Evolutionary conservation across 164 flowering plant species (phyloP), one percentile per base, ranked within the genome.

Genomic region (Chimonanthus salicifolius): DNA sequence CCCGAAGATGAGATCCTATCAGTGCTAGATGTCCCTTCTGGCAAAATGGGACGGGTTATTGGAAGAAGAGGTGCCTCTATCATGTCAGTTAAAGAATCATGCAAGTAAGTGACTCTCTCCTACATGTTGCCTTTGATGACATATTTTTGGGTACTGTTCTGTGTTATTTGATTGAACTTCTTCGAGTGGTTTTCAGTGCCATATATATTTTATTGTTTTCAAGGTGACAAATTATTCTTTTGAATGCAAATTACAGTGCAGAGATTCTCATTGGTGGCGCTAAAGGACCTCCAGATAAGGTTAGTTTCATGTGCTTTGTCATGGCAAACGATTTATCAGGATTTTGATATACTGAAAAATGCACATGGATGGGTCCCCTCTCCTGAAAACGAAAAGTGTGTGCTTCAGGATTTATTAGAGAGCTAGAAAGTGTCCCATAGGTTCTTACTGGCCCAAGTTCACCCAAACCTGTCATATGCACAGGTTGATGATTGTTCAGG

Each of bases 261-360:
- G 97, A 93, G 82, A 91, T 95, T 79, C 75, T 90, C 71, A 80
- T 88, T 71, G 99, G 99, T 76, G 98, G 96, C 62, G 74, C 84
- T 1, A 93, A 88, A 77, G 99, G 99, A 62, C 99, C 99, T 58
- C 92, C 92, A 16, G 97, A 95, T 84, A 95, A 95, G 97, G 99
- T 93, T 15, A 54, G 49, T 43, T 54, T 58, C 45, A n/a, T 69
- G 18, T 6, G 6, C 65, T 51, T 18, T 71, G 72, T 15, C 18
- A 54, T 21, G 62, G 3, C 58, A 33, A 33, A 33, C 2, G 15
- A 51, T 51, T 15, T 9, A 51, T 10, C 13, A 51, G 16, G 58
- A 9, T 51, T 10, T 51, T 51, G 58, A 15, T 51, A 15, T 51
- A 51, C 13, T 51, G 58, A 51, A 15, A 51, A 51, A 7, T 51